These are phyloP conservation scores for Aristolochia fimbriata DNA, from an alignment of 164 flowering plant genomes.

Conservation along the genomic window DNA sequence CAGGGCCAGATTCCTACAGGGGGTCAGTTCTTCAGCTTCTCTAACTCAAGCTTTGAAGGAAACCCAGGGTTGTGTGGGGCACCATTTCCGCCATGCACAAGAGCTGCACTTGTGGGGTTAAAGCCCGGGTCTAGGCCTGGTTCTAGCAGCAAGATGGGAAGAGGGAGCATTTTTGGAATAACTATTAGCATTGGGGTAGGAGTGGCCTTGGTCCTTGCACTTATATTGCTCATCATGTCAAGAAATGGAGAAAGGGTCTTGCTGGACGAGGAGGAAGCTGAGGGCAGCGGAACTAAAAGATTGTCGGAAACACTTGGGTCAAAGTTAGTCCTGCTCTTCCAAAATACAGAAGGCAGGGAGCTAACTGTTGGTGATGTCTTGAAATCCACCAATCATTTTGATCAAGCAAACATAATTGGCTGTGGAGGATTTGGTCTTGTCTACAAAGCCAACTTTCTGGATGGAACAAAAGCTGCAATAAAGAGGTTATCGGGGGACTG, in stretches of 20 bases:
- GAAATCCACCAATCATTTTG: constrained; percentile 55
- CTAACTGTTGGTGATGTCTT: constrained; percentile 44
- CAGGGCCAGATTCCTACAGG: constrained; percentile 53
- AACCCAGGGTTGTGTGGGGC: constrained; percentile 60
- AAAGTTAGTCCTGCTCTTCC: constrained; percentile 33
- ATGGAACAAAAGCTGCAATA: constrained; percentile 55
- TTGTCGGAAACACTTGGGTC: constrained; percentile 19
- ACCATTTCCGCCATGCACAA: not conserved
- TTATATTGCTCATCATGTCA: constrained; percentile 12
- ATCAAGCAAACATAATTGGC: constrained; percentile 68
- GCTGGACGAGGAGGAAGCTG: constrained; percentile 12
- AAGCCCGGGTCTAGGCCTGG: not conserved
- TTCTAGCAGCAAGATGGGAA: constrained; percentile 18
- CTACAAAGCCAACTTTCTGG: constrained; percentile 55
- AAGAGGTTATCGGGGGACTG: constrained; percentile 68
- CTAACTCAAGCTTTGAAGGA: constrained; percentile 73
- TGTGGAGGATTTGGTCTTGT: constrained; percentile 83
- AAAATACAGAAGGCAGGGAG: constrained; percentile 35
- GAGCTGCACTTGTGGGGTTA: too few relatives aligned
- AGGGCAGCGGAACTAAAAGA: not conserved
- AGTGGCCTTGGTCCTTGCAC: constrained; percentile 21
- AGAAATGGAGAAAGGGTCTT: constrained; percentile 21
- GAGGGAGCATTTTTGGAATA: constrained; percentile 28
- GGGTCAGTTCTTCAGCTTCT: constrained; percentile 66
- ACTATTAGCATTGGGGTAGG: constrained; percentile 32